A percentile compares a stretch with the other conserved stretches of the same genome.
phyloP scores from a whole-genome alignment of 169 alveolate species.

The Neospora caninum region DNA sequence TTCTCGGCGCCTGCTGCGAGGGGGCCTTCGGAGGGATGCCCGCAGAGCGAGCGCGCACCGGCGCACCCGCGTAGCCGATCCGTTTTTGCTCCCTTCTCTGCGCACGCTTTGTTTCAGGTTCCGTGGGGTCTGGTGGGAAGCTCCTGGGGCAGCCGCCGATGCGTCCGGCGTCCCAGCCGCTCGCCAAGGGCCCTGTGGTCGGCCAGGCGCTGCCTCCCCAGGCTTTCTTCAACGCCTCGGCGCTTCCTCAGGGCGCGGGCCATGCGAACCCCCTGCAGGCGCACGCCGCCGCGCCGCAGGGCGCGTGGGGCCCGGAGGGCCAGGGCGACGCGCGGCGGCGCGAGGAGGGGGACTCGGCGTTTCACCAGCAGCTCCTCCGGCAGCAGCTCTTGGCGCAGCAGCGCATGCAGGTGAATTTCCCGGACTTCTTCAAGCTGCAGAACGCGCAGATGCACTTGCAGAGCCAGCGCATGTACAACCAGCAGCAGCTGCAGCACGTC shows the following conservation, averaged over 20 bases:
- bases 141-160: no score
- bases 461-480: not conserved
- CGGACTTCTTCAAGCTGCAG: not conserved
- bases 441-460: conserved; percentile 16
- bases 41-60: no score
- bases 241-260: not conserved
- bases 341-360: not conserved
- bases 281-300: not conserved
- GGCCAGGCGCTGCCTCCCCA: not conserved
- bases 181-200: not conserved
- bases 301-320: not conserved
- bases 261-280: not conserved
- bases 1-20: no score
- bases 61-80: no score
- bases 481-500: conserved; percentile 31
- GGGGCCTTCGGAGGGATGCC: no score
- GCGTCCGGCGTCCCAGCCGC: no score
- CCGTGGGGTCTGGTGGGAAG: no score
- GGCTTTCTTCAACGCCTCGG: not conserved
- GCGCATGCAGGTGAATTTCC: conserved; percentile 26
- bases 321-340: not conserved
- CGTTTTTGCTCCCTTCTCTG: no score
- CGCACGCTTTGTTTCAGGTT: no score
- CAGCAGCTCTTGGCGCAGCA: conserved; percentile 6
- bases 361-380: conserved; percentile 11